Base-by-base conservation (phyloP, 768 basidiomycete genomes). In the Hygrocybe punicea region DNA sequence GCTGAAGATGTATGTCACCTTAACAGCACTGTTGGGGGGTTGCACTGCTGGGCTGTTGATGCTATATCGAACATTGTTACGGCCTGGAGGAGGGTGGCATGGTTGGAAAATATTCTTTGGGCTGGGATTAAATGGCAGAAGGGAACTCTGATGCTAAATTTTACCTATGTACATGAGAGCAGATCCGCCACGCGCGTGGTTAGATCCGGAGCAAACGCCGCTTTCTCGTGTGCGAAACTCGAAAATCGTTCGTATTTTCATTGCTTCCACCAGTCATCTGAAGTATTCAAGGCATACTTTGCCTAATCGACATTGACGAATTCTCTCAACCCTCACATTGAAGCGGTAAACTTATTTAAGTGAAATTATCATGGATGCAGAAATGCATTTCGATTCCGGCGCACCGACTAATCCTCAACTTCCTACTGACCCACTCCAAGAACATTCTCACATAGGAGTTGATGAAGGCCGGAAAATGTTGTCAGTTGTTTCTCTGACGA, bases 21-120 rank as follows among this genome's bases (percentile, higher is more conserved):
- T 89, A 60, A 87, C 88, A 17, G 89, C 89, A 55, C 62, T 90
- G 58, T 62, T 92, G 35, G 90, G 89, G 23, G 88, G 89, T 35
- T 76, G 84, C 60, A 83, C 86, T 34, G 88, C 86, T n/a, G 86
- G 84, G 25, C 61, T 89, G 65, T 71, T 91, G 58, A 77, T 91
- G 76, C 67, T 85, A 51, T 84, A 85, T 70, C 83, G 91, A 73
- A 85, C 82, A 64, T 69, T 89, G 63, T 61, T 83, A 68, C 76
- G 83, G 53, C 85, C 87, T 44, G 85, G 86, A 57, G 81, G 80
- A 24, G 51, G 51, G 21, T 60, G 79, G 67, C 63, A 80, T 70
- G 62, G 74, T 60, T 86, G 86, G 83, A 78, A 73, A 52, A 71
- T 82, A 33, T 77, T 81, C 52, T 87, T 86, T 87, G 73, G 81